phyloP scores from a whole-genome alignment of 169 alveolate species.

The Blepharisma undulans region DNA sequence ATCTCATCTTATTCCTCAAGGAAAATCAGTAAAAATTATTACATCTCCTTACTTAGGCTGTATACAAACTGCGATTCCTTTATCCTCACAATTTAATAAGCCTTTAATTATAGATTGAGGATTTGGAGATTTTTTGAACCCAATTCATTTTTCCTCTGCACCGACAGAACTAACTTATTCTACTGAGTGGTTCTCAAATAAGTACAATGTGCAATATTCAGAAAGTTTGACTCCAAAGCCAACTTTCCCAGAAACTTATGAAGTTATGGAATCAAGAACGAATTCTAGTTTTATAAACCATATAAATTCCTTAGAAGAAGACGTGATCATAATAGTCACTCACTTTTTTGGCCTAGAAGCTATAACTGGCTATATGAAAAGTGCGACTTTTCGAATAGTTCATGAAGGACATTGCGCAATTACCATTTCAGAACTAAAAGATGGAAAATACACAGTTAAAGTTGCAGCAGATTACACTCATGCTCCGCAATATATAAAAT shows the following conservation, averaged over 20 bases:
- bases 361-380: not conserved
- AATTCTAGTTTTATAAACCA: not conserved
- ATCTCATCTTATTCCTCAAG: not conserved
- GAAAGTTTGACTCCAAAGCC: not conserved
- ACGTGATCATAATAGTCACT: constrained; percentile 6
- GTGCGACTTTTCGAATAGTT: not conserved
- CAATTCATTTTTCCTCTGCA: not conserved
- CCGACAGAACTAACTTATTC: not conserved
- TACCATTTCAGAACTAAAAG: not conserved
- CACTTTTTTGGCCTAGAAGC: not conserved
- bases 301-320: not conserved
- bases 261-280: not conserved
- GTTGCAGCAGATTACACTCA: constrained; percentile 15
- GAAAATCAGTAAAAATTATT: not conserved
- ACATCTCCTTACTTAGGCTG: constrained; percentile 27
- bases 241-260: constrained; percentile 5
- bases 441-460: not conserved
- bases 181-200: not conserved
- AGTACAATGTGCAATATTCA: not conserved
- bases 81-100: not conserved
- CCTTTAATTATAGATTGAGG: not conserved
- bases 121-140: not conserved
- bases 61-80: constrained; percentile 1
- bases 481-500: constrained; percentile 36
- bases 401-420: constrained; percentile 7